Percentiles rank a stretch among this genome's conserved stretches.
Conservation (phyloP, 1,284 basidiomycete genomes). For the Pseudozyma flocculosa region DNA sequence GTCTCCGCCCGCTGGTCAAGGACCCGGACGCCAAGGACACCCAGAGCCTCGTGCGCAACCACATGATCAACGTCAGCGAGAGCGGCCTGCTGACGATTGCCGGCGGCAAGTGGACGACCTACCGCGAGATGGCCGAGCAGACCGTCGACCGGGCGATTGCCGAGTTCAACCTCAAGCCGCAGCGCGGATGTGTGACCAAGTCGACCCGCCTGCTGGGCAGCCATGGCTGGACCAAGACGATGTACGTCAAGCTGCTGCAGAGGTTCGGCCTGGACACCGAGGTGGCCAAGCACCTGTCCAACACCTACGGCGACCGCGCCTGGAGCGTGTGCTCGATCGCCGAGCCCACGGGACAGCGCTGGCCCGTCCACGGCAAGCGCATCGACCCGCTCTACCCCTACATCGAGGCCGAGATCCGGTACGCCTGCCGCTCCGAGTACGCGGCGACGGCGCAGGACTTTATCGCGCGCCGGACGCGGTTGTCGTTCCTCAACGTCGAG, state of each 20-base stretch:
- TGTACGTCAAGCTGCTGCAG: conserved; percentile 96
- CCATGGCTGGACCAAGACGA: conserved; percentile 89
- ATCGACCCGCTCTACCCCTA: conserved; percentile 77
- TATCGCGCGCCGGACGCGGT: conserved; percentile 82
- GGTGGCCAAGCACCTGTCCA: conserved; percentile 88
- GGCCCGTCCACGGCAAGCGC: conserved; percentile 83
- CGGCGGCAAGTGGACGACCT: conserved; percentile 99
- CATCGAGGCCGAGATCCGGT: conserved; percentile 90
- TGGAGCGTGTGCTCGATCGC: conserved; percentile 88
- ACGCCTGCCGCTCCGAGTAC: conserved; percentile 87
- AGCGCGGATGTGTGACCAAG: conserved; percentile 71
- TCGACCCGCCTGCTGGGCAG: conserved; percentile 83
- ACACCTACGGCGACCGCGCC: conserved; percentile 91
- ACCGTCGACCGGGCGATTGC: conserved; percentile 85
- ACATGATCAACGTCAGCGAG: conserved; percentile 82
- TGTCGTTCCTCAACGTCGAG: conserved; percentile 89
- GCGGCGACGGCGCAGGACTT: conserved; percentile 87
- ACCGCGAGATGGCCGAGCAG: conserved; percentile 90
- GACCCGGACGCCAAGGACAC: conserved; percentile 80
- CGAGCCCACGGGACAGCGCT: conserved; percentile 72
- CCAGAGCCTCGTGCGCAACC: conserved; percentile 86
- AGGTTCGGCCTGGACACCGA: conserved; percentile 79
- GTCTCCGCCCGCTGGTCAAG: conserved; percentile 82
- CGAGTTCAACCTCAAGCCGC: conserved; percentile 70
- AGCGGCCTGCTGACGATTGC: conserved; percentile 89